These are phyloP conservation scores for Paecilomyces niveus DNA, from an alignment of 2,329 filamentous ascomycete genomes.

Conservation along the genomic window DNA sequence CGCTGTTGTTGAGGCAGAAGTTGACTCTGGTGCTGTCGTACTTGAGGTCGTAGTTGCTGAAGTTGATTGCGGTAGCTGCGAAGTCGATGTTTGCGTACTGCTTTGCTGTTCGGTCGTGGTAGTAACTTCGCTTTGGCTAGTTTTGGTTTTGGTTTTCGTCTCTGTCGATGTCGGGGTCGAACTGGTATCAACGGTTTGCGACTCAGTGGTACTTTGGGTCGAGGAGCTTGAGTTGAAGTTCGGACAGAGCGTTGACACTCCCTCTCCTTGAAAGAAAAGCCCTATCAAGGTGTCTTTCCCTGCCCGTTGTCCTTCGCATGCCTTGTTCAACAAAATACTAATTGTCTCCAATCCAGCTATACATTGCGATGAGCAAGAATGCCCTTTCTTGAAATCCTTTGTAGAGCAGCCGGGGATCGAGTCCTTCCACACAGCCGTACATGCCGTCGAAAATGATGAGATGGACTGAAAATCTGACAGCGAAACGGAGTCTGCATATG, in stretches of 20 bases:
- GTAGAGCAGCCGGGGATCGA: background rate
- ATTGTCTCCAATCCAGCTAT: background rate
- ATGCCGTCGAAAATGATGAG: background rate
- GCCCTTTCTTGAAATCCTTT: conserved; percentile 1
- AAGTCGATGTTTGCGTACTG: background rate
- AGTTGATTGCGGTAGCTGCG: background rate
- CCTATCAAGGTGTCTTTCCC: conserved; percentile 1
- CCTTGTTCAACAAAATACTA: background rate
- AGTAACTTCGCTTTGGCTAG: background rate
- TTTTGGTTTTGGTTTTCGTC: background rate
- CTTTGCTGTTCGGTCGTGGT: background rate
- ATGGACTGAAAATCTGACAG: conserved; percentile 1
- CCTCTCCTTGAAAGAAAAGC: conserved; percentile 1
- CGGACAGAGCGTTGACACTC: conserved; percentile 2
- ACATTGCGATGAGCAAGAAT: background rate
- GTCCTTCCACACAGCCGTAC: background rate
- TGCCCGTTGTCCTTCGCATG: background rate
- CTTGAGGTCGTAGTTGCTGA: background rate
- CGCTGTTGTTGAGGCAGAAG: background rate
- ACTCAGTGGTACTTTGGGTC: background rate
- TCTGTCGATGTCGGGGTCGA: background rate
- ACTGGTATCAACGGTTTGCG: background rate
- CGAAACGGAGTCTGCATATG: background rate
- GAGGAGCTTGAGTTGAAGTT: background rate
- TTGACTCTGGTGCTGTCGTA: background rate